Evolutionary conservation across 495 filamentous ascomycete species (phyloP), one percentile per base, ranked within the genome.

Genomic region (Penicillium silybi): DNA sequence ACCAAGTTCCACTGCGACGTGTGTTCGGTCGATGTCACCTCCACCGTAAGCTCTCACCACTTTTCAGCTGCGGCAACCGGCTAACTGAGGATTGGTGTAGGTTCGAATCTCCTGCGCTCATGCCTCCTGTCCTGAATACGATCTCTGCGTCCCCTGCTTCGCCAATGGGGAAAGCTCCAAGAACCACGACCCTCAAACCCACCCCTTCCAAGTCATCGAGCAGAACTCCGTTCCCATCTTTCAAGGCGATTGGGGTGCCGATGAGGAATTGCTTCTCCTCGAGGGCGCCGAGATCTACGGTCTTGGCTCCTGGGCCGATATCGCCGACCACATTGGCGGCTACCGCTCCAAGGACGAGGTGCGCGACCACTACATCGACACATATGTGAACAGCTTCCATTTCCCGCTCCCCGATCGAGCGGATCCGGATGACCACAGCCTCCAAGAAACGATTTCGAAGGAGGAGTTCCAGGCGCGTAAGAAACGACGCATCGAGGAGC

Each of bases 271-370:
- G 15, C 70, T 96, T 8, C 74, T 99, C 37, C 72, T 99, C 19
- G 95, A 99, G 69, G 93, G 93, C 15, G 89, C 90, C n/a, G 95
- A 99, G 66, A 95, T 88, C 50, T 99, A 99, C 65, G 93, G 93
- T 0, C 74, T 99, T 41, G 93, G 93, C 6, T 96, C 91, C 5
- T 99, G 93, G 93, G 90, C 90, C 18, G 93, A 99, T 63, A 92
- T 99, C 46, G 92, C 93, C 29, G 92, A 99, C 62, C 93, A 99
- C 65, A 97, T 99, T 51, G 93, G 93, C 15, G 93, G 93, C 16
- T 97, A 87, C 58, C 85, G 93, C 40, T 84, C 81, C 50, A 99
- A 96, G 66, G 92, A 97, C 54, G 93, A 99, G 64, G 95, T 97
- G 17, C 79, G 88, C 26, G 85, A 95, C 50, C 93, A 99, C 59